phyloP scores from a whole-genome alignment of 1,284 basidiomycete genomes.

The Microbotryum scabiosae region DNA sequence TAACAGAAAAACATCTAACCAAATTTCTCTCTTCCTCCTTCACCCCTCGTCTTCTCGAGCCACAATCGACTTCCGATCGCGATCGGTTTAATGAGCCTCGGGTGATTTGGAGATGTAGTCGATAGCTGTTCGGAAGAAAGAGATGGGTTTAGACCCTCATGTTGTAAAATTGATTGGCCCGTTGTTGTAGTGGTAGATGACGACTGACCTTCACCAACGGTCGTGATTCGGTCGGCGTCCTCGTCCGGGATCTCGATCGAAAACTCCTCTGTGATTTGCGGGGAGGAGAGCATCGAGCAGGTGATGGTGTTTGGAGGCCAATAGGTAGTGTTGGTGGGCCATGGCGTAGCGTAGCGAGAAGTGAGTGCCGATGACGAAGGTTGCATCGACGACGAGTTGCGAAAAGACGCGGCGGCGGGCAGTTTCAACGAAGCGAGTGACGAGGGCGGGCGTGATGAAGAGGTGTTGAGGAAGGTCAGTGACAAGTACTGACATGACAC shows the following conservation, averaged over 20 bases:
- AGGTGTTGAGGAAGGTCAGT: too few relatives aligned
- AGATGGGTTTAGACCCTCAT: conserved; percentile 18
- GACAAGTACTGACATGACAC: too few relatives aligned
- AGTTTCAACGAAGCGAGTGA: too few relatives aligned
- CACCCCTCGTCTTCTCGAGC: too few relatives aligned
- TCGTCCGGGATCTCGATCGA: conserved; percentile 86
- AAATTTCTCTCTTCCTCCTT: too few relatives aligned
- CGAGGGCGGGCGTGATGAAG: too few relatives aligned
- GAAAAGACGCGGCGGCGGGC: background rate
- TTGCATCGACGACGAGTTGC: too few relatives aligned
- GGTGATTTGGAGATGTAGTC: conserved; percentile 95
- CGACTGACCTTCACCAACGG: conserved; percentile 75
- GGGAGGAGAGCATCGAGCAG: background rate
- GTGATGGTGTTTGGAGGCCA: background rate
- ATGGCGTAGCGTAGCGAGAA: background rate
- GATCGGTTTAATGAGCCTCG: conserved; percentile 48
- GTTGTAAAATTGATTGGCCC: background rate
- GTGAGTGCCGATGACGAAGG: background rate
- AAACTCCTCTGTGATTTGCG: conserved; percentile 56
- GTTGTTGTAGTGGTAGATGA: background rate
- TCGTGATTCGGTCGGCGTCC: conserved; percentile 96
- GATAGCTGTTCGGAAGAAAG: conserved; percentile 60
- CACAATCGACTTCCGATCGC: too few relatives aligned
- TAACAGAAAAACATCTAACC: too few relatives aligned
- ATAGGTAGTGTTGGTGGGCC: too few relatives aligned